Conservation (phyloP, 2,329 filamentous ascomycete species). For the Aspergillus chevalieri region DNA sequence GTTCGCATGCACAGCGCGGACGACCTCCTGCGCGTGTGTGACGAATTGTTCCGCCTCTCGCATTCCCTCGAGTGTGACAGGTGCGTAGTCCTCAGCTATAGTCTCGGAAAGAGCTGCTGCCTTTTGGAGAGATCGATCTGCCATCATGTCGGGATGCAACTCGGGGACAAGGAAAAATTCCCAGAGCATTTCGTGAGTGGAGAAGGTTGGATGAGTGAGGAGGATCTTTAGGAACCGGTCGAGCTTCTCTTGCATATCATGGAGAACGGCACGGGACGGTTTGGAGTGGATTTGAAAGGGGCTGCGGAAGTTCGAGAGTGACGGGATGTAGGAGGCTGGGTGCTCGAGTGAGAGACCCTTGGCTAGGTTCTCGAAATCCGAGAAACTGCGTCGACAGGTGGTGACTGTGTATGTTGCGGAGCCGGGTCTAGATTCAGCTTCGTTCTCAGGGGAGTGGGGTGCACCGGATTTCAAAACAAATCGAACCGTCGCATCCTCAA, state of each 20-base stretch:
- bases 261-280: conserved; percentile 77
- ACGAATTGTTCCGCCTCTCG: conserved; percentile 90
- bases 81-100: conserved; percentile 81
- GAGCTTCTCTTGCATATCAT: conserved; percentile 78
- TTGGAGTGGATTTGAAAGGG: conserved; percentile 91
- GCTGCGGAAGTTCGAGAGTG: conserved; percentile 68
- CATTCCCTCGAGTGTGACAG: conserved; percentile 63
- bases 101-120: conserved; percentile 75
- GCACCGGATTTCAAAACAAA: conserved; percentile 92
- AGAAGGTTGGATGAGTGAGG: conserved; percentile 82
- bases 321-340: conserved; percentile 90
- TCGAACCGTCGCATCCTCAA: conserved; percentile 89
- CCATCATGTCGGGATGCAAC: conserved; percentile 82
- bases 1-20: conserved; percentile 75
- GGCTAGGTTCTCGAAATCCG: conserved; percentile 86
- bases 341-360: conserved; percentile 80
- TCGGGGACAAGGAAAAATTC: conserved; percentile 98
- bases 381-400: conserved; percentile 78
- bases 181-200: conserved; percentile 96
- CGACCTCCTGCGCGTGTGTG: conserved; percentile 81
- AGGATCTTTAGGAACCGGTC: conserved; percentile 85
- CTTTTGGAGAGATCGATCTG: conserved; percentile 79
- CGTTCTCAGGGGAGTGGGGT: conserved; percentile 46
- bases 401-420: conserved; percentile 82
- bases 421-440: conserved; percentile 30